Percentiles rank a stretch among this genome's conserved stretches.
Evolutionary conservation across 164 flowering plant genomes (phyloP).

Genomic region (Berberis thunbergii): DNA sequence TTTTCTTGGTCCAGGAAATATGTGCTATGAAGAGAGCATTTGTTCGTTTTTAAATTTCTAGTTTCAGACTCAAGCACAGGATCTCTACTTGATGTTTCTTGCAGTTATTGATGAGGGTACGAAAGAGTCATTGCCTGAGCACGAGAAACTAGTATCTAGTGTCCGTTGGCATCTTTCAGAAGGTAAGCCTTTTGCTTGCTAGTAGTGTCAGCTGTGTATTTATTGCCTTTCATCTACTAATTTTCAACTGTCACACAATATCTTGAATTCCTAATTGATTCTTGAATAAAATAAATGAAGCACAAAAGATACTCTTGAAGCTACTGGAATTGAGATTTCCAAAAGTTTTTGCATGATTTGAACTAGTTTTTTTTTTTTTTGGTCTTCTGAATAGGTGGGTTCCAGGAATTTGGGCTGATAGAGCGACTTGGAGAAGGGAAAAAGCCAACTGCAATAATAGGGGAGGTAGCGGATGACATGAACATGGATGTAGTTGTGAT

Average conservation of each 20-base stretch:
- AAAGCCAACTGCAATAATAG: slow-evolving; percentile 88
- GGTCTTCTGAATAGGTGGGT: slow-evolving; percentile 51
- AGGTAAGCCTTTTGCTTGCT: slow-evolving; percentile 34
- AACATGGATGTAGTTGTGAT: slow-evolving; percentile 75
- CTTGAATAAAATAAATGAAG: too few species aligned
- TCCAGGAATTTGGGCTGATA: slow-evolving; percentile 68
- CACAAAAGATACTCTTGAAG: too few species aligned
- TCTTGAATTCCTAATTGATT: too few species aligned
- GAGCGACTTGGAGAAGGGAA: slow-evolving; percentile 88
- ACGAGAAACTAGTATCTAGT: slow-evolving; percentile 78
- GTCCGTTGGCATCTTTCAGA: slow-evolving; percentile 94
- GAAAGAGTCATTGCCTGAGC: slow-evolving; percentile 68
- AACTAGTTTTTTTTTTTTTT: neutral
- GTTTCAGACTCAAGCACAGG: slow-evolving; percentile 14
- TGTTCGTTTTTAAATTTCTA: slow-evolving; percentile 2
- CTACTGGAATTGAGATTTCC: too few species aligned
- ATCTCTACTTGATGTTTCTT: slow-evolving; percentile 29
- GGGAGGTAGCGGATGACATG: slow-evolving; percentile 94
- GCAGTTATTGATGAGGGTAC: slow-evolving; percentile 85
- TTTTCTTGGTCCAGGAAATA: neutral
- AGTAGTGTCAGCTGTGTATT: neutral
- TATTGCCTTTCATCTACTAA: too few species aligned
- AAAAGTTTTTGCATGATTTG: too few species aligned
- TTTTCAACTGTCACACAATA: too few species aligned
- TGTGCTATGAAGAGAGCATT: slow-evolving; percentile 11